These are phyloP conservation scores for Hanseniaspora clermontiae DNA, from an alignment of 805 yeast species.

Conservation along the genomic window DNA sequence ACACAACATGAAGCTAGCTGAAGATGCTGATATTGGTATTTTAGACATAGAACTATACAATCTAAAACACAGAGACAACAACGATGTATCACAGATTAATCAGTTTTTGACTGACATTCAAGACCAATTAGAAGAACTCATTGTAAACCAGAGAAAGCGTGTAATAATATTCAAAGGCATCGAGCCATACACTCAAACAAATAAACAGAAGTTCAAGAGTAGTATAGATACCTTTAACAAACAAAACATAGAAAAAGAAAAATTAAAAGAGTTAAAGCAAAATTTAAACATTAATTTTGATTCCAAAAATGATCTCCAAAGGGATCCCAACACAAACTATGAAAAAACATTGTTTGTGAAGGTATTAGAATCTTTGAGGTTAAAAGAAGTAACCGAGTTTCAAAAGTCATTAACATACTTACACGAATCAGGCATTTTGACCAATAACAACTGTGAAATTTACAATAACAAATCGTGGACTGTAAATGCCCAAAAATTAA, in stretches of 20 bases:
- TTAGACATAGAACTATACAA: constrained; percentile 10
- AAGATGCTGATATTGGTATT: constrained; percentile 6
- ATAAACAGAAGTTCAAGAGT: background rate
- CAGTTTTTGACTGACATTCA: constrained; percentile 3
- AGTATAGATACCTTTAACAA: background rate
- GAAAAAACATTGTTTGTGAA: constrained; percentile 3
- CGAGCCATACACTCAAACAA: constrained; percentile 4
- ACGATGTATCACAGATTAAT: background rate
- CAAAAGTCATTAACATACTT: background rate
- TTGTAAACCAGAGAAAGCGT: background rate
- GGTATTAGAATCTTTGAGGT: background rate
- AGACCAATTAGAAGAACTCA: background rate
- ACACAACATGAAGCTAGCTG: background rate
- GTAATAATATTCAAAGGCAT: constrained; percentile 7
- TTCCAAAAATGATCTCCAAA: background rate
- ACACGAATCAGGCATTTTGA: background rate
- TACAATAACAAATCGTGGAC: constrained; percentile 8
- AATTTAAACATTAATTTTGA: background rate
- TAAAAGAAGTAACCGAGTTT: background rate
- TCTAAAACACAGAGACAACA: background rate
- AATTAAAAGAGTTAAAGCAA: background rate
- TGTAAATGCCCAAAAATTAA: background rate
- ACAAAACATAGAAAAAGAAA: background rate
- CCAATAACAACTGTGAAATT: background rate
- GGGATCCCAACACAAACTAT: background rate